phyloP scores from a whole-genome alignment of 73 alveolate genomes.

The Paramecium biaurelia region DNA sequence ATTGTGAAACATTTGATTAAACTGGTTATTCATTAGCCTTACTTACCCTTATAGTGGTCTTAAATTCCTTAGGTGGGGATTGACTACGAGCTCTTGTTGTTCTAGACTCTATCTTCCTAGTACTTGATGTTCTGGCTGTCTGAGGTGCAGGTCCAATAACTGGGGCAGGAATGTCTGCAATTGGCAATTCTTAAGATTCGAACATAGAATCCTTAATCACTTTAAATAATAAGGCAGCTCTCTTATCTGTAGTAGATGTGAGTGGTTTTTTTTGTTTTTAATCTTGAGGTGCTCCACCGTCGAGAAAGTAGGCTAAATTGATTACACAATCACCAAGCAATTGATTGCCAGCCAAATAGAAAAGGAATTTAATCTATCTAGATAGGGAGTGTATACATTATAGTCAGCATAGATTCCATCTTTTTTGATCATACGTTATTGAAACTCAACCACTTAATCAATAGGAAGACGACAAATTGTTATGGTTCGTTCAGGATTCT shows the following conservation, averaged over 20 bases:
- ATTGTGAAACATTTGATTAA: neutral
- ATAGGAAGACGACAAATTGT: neutral
- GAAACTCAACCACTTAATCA: neutral
- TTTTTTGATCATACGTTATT: neutral
- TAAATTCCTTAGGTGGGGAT: constrained; percentile 9
- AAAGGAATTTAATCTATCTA: constrained; percentile 28
- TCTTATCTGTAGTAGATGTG: constrained; percentile 24
- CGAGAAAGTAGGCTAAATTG: neutral
- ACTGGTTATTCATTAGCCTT: neutral
- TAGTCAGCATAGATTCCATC: neutral
- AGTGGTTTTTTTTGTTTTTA: neutral
- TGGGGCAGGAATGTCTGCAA: neutral
- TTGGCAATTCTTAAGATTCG: neutral
- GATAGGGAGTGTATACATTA: neutral
- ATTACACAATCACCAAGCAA: constrained; percentile 22
- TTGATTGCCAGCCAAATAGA: neutral
- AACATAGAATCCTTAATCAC: neutral
- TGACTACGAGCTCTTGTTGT: neutral
- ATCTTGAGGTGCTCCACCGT: neutral
- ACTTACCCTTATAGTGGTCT: neutral
- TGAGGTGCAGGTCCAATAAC: neutral
- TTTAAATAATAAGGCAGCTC: constrained; percentile 27
- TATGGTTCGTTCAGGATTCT: neutral
- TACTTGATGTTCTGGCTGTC: neutral
- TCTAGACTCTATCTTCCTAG: neutral